Base-by-base conservation (phyloP, 2,329 filamentous ascomycete genomes). In the Diplodia corticola region DNA sequence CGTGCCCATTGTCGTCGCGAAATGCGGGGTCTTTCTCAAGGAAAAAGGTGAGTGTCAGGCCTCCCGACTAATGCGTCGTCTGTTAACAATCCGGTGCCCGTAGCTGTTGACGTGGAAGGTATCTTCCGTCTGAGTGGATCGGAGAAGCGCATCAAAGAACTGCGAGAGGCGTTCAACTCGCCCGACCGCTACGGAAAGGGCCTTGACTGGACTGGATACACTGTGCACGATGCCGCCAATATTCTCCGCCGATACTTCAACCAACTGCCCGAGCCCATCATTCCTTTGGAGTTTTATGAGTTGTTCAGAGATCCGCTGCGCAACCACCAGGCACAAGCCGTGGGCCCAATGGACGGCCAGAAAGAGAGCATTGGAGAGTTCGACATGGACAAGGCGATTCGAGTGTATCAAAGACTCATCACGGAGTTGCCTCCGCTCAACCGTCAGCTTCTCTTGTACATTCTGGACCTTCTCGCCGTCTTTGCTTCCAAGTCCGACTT, bases 141-240 rank as follows among this genome's bases (percentile, higher is more conserved):
- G 40, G 94, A 97, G 75, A 98, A 97, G 81, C 91, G 95, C 69
- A 99, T 99, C 81, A 99, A 98, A 78, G 95, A 98, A 77, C 86
- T 99, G 33, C 94, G 96, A 78, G 88, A 86, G 30, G 86, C 92
- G 3, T 99, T 99, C 79, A 92, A 98, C 79, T 96, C 94, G 0
- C 95, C 95, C 48, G 92, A 96, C 73, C 87, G 93, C 72, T 99
- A 97, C 77, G 95, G 95, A 64, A 99, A 99, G 80, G 95, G 95
- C 17, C 85, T 99, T 28, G 91, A 97, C 73, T 99, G 95, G 95
- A 91, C 92, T 54, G 95, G 95, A 54, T 99, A 97, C 77, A 99
- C 95, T 0, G 95, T 99, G 49, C 95, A 99, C 79, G 95, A 99
- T 84, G 95, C 95, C 28, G 93, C 95, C 73, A 99, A 98, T 75